Evolutionary conservation across 2,329 filamentous ascomycete species (phyloP).

Genomic region (Trichoderma simmonsii): DNA sequence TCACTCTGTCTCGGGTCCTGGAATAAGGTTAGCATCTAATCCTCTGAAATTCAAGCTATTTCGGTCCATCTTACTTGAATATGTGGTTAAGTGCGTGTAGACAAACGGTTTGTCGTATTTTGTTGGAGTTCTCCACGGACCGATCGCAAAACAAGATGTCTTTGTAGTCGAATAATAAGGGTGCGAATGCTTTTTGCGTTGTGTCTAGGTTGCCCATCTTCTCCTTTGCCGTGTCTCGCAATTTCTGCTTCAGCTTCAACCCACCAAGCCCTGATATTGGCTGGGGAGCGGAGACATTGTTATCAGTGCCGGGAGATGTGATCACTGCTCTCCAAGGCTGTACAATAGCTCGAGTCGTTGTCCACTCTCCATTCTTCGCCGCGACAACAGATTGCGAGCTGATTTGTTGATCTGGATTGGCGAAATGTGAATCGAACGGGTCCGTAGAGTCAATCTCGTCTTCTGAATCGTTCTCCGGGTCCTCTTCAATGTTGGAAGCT

Average conservation of each 20-base stretch:
- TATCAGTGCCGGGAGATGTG: slow-evolving; percentile 43
- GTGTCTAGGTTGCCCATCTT: slow-evolving; percentile 57
- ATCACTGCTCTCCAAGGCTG: slow-evolving; percentile 49
- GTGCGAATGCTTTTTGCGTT: slow-evolving; percentile 63
- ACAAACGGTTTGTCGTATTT: slow-evolving; percentile 68
- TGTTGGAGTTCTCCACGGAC: slow-evolving; percentile 63
- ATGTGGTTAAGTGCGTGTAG: slow-evolving; percentile 89
- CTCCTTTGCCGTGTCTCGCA: slow-evolving; percentile 54
- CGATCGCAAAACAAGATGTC: slow-evolving; percentile 77
- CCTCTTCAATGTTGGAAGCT: slow-evolving; percentile 25
- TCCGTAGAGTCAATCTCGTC: slow-evolving; percentile 58
- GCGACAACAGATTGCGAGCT: slow-evolving; percentile 53
- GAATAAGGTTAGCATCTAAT: slow-evolving; percentile 14
- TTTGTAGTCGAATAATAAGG: slow-evolving; percentile 75
- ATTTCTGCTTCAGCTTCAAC: slow-evolving; percentile 67
- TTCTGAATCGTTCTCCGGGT: slow-evolving; percentile 40
- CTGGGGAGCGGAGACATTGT: slow-evolving; percentile 29
- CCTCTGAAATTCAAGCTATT: neutral
- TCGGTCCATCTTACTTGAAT: slow-evolving; percentile 61
- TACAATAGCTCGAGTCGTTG: slow-evolving; percentile 44
- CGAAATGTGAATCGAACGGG: slow-evolving; percentile 80
- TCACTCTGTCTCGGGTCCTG: slow-evolving; percentile 79
- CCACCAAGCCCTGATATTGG: slow-evolving; percentile 41
- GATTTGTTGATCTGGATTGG: slow-evolving; percentile 59
- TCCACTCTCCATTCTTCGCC: slow-evolving; percentile 50